Evolutionary conservation across 2,329 filamentous ascomycete genomes (phyloP).

Genomic region (Stemphylium beticola): DNA sequence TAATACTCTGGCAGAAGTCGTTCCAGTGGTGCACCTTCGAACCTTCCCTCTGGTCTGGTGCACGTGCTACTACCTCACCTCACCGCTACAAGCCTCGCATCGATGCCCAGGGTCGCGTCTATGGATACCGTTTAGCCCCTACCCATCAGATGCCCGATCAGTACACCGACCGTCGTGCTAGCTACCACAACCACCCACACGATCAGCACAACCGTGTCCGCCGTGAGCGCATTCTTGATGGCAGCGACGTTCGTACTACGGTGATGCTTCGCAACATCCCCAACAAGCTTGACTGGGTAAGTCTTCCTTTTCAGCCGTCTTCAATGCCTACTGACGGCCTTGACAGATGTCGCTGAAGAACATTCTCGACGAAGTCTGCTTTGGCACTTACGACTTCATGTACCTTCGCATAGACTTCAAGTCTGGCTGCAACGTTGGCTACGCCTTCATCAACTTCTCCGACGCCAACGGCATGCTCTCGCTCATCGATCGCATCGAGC

Average conservation of each 20-base stretch:
- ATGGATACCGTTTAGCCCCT: constrained; percentile 22
- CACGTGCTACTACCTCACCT: constrained; percentile 27
- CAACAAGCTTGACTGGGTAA: constrained; percentile 76
- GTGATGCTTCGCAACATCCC: constrained; percentile 97
- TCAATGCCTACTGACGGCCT: constrained; percentile 19
- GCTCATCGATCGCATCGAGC: constrained; percentile 40
- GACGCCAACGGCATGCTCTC: constrained; percentile 59
- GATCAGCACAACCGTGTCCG: constrained; percentile 50
- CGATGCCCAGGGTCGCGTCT: constrained; percentile 31
- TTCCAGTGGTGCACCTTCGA: constrained; percentile 29
- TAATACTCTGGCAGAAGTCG: constrained; percentile 28
- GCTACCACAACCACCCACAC: constrained; percentile 21
- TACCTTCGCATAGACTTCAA: constrained; percentile 80
- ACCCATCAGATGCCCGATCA: not conserved
- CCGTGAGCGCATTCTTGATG: constrained; percentile 47
- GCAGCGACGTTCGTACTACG: constrained; percentile 58
- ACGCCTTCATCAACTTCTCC: constrained; percentile 95
- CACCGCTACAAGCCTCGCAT: constrained; percentile 27
- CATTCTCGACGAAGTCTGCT: constrained; percentile 78
- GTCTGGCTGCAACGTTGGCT: constrained; percentile 74
- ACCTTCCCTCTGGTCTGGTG: constrained; percentile 25
- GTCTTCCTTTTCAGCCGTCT: constrained; percentile 14
- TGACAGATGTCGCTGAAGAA: constrained; percentile 63
- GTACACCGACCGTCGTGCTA: constrained; percentile 1
- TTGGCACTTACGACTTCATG: constrained; percentile 90